Percentiles rank a stretch among this genome's conserved stretches.
Conservation (phyloP, 495 filamentous ascomycete species). For the Venustampulla echinocandica region DNA sequence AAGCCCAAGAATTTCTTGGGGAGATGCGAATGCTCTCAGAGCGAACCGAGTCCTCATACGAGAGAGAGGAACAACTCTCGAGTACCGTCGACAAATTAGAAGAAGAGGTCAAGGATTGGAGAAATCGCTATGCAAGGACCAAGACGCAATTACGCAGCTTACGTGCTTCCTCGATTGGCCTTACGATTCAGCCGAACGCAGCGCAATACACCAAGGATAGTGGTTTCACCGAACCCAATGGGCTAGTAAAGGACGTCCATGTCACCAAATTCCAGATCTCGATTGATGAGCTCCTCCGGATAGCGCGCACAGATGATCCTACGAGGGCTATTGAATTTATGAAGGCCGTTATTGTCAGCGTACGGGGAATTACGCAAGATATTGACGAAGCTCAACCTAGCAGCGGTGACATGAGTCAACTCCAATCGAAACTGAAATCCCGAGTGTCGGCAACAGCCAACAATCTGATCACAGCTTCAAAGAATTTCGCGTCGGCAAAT, state of each 20-base stretch:
- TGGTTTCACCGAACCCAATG: slow-evolving; percentile 61
- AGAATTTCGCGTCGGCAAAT: slow-evolving; percentile 71
- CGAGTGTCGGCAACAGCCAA: slow-evolving; percentile 86
- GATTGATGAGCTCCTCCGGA: slow-evolving; percentile 83
- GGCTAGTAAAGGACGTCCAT: slow-evolving; percentile 80
- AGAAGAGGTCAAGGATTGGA: slow-evolving; percentile 78
- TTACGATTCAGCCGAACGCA: slow-evolving; percentile 58
- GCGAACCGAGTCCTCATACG: slow-evolving; percentile 66
- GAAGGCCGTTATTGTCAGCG: slow-evolving; percentile 69
- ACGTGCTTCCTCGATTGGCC: slow-evolving; percentile 67
- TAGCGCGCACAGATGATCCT: slow-evolving; percentile 63
- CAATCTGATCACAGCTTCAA: slow-evolving; percentile 87
- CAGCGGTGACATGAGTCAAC: slow-evolving; percentile 37
- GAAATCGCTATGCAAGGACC: slow-evolving; percentile 72
- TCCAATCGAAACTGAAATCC: slow-evolving; percentile 60
- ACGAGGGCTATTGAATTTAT: slow-evolving; percentile 66
- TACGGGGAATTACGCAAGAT: slow-evolving; percentile 73
- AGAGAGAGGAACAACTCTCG: slow-evolving; percentile 70
- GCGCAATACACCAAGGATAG: slow-evolving; percentile 56
- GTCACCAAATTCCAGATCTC: slow-evolving; percentile 93
- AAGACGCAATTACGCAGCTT: slow-evolving; percentile 80
- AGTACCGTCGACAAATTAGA: slow-evolving; percentile 66
- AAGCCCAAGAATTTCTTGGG: slow-evolving; percentile 73
- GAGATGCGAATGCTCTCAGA: slow-evolving; percentile 86
- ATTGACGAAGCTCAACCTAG: slow-evolving; percentile 50